Evolutionary conservation across 345 rosid genomes (phyloP), one percentile per base, ranked within the genome.

Genomic region (Salix arbutifolia): DNA sequence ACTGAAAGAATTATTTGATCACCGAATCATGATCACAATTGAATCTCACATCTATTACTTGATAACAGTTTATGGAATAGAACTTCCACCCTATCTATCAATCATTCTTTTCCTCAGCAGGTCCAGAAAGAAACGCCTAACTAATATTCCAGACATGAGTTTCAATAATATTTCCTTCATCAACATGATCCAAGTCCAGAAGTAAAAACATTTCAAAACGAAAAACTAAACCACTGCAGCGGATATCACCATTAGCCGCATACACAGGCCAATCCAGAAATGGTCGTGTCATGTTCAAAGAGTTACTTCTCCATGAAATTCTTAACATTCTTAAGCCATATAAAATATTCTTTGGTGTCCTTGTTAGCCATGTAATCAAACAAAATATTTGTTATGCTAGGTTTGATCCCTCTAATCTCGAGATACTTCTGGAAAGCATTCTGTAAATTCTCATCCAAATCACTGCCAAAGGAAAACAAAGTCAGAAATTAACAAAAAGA

Each of bases 361-460:
- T 90, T 91, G 69, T 84, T 84, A n/a, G 64, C 50, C 87, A 84
- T 80, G 82, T 88, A 89, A 72, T 79, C 86, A 0, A 81, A 69
- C 85, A 91, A 64, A 79, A 86, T 82, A 77, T 77, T 82, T 6
- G 85, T 75, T 30, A 79, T 79, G 80, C 82, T 82, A 6, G 90
- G 76, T 46, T 81, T 86, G 80, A 91, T 89, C 69, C 96, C 96
- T 78, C 96, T 87, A 52, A 86, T 80, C 87, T 86, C 94, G 0
- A 91, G 84, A 77, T 84, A 90, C 82, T 85, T 90, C 38, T 80
- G 75, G 75, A 91, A 87, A 72, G 91, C 91, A 78, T 87, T 85
- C 85, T 87, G 89, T 82, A 91, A 74, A 77, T 90, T 86, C 83
- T 90, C 91, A 74, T 90, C 96, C 88, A 90, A 81, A 74, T 87